A percentile compares a stretch with the other conserved stretches of the same genome.
These are phyloP conservation scores for Mycogone perniciosa DNA, from an alignment of 2,329 filamentous ascomycete species.

Conservation along the genomic window DNA sequence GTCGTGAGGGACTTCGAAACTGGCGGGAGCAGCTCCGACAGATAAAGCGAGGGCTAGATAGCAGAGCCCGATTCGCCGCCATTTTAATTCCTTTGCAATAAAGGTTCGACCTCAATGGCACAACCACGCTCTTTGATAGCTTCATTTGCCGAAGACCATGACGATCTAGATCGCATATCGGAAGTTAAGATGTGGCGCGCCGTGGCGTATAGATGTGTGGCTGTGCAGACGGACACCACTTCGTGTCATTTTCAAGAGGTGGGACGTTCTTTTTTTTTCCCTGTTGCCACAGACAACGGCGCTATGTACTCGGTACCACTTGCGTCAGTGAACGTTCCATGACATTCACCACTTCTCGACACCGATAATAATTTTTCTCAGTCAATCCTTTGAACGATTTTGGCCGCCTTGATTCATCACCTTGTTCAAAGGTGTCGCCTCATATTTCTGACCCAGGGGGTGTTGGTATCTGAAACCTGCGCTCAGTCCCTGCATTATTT, in stretches of 20 bases:
- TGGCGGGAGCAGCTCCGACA: constrained; percentile 42
- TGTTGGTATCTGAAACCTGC: background rate
- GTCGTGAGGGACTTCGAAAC: constrained; percentile 29
- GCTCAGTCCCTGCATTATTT: background rate
- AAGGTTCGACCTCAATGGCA: constrained; percentile 5
- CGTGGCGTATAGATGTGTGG: constrained; percentile 9
- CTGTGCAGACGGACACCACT: constrained; percentile 2
- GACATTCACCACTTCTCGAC: constrained; percentile 11
- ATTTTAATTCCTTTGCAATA: constrained; percentile 14
- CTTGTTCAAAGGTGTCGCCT: background rate
- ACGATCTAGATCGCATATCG: constrained; percentile 5
- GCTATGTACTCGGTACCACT: constrained; percentile 17
- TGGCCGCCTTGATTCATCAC: background rate
- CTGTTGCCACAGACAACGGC: constrained; percentile 37
- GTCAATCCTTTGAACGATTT: constrained; percentile 9
- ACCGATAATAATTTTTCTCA: background rate
- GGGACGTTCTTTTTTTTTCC: constrained; percentile 1
- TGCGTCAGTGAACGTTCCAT: constrained; percentile 25
- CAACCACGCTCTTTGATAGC: constrained; percentile 1
- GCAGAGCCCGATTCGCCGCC: constrained; percentile 22
- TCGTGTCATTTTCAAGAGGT: background rate
- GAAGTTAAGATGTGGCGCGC: constrained; percentile 7
- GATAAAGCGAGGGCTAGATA: constrained; percentile 30
- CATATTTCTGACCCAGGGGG: constrained; percentile 2
- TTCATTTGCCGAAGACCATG: background rate